Evolutionary conservation across 345 rosid species (phyloP).

Genomic region (Gossypium longicalyx): DNA sequence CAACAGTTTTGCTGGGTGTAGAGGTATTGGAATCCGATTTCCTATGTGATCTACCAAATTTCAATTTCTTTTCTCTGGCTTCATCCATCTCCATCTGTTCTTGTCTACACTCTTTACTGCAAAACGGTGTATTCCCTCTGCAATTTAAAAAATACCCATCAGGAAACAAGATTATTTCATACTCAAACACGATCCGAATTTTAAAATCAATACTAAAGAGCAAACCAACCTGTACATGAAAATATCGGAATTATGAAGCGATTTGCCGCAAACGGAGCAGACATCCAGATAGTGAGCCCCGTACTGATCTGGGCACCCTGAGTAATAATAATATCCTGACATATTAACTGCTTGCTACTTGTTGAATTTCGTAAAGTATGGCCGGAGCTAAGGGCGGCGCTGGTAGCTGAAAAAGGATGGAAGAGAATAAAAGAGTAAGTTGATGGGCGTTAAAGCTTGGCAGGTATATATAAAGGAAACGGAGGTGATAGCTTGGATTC

Average conservation of each 20-base stretch:
- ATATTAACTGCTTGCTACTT: constrained; percentile 12
- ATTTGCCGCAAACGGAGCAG: constrained; percentile 65
- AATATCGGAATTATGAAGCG: constrained; percentile 64
- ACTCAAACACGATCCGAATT: background rate
- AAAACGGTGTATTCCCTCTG: constrained; percentile 71
- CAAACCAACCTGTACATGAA: constrained; percentile 79
- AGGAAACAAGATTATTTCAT: background rate
- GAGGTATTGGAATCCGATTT: constrained; percentile 39
- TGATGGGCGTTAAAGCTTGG: background rate
- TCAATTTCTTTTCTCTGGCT: constrained; percentile 45
- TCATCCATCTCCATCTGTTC: constrained; percentile 77
- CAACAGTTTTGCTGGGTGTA: constrained; percentile 32
- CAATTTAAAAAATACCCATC: constrained; percentile 7
- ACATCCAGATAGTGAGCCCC: constrained; percentile 68
- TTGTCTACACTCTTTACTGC: constrained; percentile 78
- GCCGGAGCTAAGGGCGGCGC: no score
- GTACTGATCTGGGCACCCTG: constrained; percentile 23
- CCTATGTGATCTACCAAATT: constrained; percentile 46
- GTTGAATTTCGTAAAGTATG: no score
- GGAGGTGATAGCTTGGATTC: background rate
- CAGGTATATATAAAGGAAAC: constrained; percentile 3
- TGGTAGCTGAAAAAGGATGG: no score
- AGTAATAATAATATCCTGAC: constrained; percentile 32
- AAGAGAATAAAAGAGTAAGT: background rate
- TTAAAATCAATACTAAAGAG: background rate